These are phyloP conservation scores for Tricholoma bakamatsutake DNA, from an alignment of 768 basidiomycete species.

Conservation along the genomic window DNA sequence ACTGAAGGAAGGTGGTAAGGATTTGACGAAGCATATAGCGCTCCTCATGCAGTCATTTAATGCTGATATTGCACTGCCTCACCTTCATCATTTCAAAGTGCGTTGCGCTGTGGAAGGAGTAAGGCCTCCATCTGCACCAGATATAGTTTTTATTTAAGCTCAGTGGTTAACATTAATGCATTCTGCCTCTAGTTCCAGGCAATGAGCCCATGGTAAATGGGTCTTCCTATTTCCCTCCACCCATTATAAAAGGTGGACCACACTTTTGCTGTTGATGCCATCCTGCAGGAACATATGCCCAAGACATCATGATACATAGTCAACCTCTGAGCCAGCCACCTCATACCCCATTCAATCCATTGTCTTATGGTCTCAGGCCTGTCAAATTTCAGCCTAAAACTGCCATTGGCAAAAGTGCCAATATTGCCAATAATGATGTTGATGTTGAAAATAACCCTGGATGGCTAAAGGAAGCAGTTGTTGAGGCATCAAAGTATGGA, in stretches of 20 bases:
- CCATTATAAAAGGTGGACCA: not conserved
- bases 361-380: no score
- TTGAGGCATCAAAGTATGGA: not conserved
- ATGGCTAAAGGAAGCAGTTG: no score
- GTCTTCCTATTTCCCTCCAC: conserved; percentile 4
- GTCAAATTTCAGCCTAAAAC: no score
- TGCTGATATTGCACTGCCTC: conserved; percentile 6
- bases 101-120: conserved; percentile 2
- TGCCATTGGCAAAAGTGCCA: no score
- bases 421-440: not conserved
- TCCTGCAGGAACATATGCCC: not conserved
- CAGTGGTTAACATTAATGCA: not conserved
- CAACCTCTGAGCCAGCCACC: no score
- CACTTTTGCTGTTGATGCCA: conserved; percentile 3
- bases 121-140: not conserved
- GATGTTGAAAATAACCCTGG: no score
- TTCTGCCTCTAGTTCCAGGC: not conserved
- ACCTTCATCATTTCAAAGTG: conserved; percentile 6
- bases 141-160: not conserved
- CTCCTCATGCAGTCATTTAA: conserved; percentile 10
- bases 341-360: no score
- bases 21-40: conserved; percentile 2
- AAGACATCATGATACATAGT: no score
- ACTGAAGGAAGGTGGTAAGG: not conserved
- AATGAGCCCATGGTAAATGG: not conserved